Percentiles rank a stretch among this genome's conserved stretches.
These are phyloP conservation scores for Echites panduratus DNA, from an alignment of 257 asterid species.

Conservation along the genomic window DNA sequence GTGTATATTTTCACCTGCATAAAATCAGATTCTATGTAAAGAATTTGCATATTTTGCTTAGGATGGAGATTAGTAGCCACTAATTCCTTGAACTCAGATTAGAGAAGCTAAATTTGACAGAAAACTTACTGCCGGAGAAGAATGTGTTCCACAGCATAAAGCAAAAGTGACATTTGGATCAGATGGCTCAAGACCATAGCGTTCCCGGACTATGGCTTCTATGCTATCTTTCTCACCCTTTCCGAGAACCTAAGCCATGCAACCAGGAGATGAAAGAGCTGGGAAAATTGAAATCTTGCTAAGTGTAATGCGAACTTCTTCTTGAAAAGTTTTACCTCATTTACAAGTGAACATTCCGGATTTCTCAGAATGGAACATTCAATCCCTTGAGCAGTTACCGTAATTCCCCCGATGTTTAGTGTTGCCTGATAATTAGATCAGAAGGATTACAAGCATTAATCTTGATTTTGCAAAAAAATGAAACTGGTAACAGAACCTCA, in stretches of 20 bases:
- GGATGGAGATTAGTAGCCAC: neutral
- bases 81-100: neutral
- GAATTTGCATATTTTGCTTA: neutral
- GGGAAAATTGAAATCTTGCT: neutral
- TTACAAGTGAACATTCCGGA: slow-evolving; percentile 37
- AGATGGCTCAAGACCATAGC: slow-evolving; percentile 55
- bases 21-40: neutral
- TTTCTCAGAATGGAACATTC: slow-evolving; percentile 63
- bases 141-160: slow-evolving; percentile 77
- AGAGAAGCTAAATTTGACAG: neutral
- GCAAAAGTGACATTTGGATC: slow-evolving; percentile 85
- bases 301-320: neutral
- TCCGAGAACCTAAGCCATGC: slow-evolving; percentile 20
- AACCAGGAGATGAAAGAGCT: neutral
- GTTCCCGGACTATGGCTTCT: slow-evolving; percentile 36
- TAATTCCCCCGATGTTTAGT: slow-evolving; percentile 57
- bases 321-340: slow-evolving; percentile 37
- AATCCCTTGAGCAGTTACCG: slow-evolving; percentile 55
- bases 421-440: slow-evolving; percentile 47
- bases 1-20: slow-evolving; percentile 71
- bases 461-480: no score
- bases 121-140: slow-evolving; percentile 80
- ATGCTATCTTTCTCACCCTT: slow-evolving; percentile 32
- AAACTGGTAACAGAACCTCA: no score
- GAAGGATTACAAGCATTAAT: no score